These are phyloP conservation scores for Termitomyces sp. DNA, from an alignment of 768 basidiomycete species.

Conservation along the genomic window DNA sequence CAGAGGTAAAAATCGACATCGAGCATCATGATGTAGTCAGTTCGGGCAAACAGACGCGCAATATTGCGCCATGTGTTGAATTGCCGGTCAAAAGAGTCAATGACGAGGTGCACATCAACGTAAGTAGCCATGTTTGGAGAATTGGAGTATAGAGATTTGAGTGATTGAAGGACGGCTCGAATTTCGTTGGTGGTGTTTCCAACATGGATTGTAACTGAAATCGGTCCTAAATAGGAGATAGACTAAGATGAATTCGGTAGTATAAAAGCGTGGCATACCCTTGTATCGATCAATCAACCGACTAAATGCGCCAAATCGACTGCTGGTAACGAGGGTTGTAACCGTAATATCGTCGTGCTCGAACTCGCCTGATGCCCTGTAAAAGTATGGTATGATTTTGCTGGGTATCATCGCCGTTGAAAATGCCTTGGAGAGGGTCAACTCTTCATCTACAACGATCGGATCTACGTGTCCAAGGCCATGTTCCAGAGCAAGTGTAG, in stretches of 20 bases:
- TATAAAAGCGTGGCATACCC: slow-evolving; percentile 36
- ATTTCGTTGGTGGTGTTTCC: slow-evolving; percentile 46
- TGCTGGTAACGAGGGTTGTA: slow-evolving; percentile 80
- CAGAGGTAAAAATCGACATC: slow-evolving; percentile 88
- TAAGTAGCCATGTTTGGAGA: slow-evolving; percentile 60
- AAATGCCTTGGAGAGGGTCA: slow-evolving; percentile 69
- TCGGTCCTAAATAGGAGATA: slow-evolving; percentile 56
- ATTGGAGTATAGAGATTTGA: slow-evolving; percentile 66
- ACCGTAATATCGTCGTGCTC: slow-evolving; percentile 74
- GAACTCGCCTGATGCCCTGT: slow-evolving; percentile 56
- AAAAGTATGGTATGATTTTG: slow-evolving; percentile 79
- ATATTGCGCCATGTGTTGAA: slow-evolving; percentile 91
- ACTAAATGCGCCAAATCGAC: slow-evolving; percentile 69
- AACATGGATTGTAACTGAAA: slow-evolving; percentile 82
- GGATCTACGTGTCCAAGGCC: slow-evolving; percentile 30
- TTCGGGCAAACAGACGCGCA: slow-evolving; percentile 80
- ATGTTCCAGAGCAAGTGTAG: slow-evolving; percentile 28
- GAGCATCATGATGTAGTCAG: slow-evolving; percentile 85
- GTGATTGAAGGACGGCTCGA: slow-evolving; percentile 50
- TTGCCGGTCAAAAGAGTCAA: slow-evolving; percentile 78
- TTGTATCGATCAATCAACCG: slow-evolving; percentile 74
- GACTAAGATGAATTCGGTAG: not conserved
- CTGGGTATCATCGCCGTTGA: slow-evolving; percentile 67
- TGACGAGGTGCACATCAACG: slow-evolving; percentile 84
- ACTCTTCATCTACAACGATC: slow-evolving; percentile 39